A percentile compares a stretch with the other conserved stretches of the same genome.
These are phyloP conservation scores for Pisolithus microcarpus DNA, from an alignment of 768 basidiomycete species.

Conservation along the genomic window DNA sequence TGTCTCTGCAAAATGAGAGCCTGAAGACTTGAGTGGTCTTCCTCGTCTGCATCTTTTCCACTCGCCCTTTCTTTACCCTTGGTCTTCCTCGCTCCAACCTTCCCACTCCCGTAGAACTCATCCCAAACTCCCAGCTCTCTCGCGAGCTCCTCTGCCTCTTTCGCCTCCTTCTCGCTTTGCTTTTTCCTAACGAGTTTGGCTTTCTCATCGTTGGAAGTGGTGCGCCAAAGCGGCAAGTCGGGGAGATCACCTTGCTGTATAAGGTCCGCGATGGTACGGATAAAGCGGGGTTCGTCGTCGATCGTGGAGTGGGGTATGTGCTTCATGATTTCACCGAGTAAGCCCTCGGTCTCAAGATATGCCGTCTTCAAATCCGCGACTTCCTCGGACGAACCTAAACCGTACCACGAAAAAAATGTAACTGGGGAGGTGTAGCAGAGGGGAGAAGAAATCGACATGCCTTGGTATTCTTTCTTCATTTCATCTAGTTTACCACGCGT, in stretches of 20 bases:
- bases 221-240: constrained; percentile 55
- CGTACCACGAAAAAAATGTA: neutral
- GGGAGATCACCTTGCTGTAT: constrained; percentile 57
- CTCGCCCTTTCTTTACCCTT: constrained; percentile 44
- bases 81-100: constrained; percentile 49
- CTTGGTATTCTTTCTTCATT: constrained; percentile 92
- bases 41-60: constrained; percentile 38
- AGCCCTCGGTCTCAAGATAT: constrained; percentile 66
- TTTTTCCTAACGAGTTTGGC: constrained; percentile 67
- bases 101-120: constrained; percentile 80
- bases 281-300: constrained; percentile 82
- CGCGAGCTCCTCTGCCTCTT: constrained; percentile 77
- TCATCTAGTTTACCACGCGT: constrained; percentile 84
- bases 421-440: neutral
- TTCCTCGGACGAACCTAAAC: constrained; percentile 79
- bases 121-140: constrained; percentile 92
- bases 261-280: constrained; percentile 56
- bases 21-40: constrained; percentile 64
- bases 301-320: constrained; percentile 79
- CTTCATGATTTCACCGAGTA: constrained; percentile 74
- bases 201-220: constrained; percentile 72
- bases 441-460: constrained; percentile 30
- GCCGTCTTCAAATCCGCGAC: constrained; percentile 67
- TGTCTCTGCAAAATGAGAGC: constrained; percentile 77
- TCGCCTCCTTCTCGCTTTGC: constrained; percentile 69